These are phyloP conservation scores for Trametes versicolor DNA, from an alignment of 1,284 basidiomycete genomes.

Conservation along the genomic window DNA sequence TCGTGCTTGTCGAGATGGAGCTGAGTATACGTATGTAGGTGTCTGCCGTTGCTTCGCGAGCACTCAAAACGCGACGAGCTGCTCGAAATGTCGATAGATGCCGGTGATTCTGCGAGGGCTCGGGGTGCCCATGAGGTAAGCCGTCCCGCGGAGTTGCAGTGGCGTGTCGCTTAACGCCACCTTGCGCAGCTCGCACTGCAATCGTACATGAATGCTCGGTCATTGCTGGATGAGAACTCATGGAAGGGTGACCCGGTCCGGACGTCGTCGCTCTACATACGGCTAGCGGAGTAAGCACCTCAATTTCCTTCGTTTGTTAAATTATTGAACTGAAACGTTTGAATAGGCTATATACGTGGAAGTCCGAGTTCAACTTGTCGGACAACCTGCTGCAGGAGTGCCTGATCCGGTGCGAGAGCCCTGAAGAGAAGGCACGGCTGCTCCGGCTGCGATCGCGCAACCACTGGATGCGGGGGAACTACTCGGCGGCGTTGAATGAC, in stretches of 20 bases:
- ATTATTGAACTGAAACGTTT: conserved; percentile 3
- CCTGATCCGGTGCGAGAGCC: conserved; percentile 53
- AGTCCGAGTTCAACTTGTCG: conserved; percentile 64
- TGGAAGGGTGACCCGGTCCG: conserved; percentile 60
- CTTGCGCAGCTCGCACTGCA: conserved; percentile 63
- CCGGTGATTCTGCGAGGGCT: conserved; percentile 73
- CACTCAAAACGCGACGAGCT: conserved; percentile 69
- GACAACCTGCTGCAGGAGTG: conserved; percentile 64
- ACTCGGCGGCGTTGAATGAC: conserved; percentile 63
- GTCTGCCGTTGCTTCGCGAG: conserved; percentile 65
- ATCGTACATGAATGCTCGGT: conserved; percentile 65
- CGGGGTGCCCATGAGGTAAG: conserved; percentile 76
- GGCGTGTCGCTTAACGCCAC: not conserved
- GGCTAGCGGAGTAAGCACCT: conserved; percentile 65
- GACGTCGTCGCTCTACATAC: conserved; percentile 61
- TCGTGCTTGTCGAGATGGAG: not conserved
- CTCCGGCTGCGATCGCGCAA: conserved; percentile 70
- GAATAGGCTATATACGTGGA: conserved; percentile 67
- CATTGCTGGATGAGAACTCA: conserved; percentile 60
- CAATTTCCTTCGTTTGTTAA: not conserved
- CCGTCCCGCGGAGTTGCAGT: not conserved
- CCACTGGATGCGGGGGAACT: conserved; percentile 66
- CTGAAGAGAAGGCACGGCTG: conserved; percentile 64
- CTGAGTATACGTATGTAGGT: conserved; percentile 50
- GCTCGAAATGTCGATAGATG: conserved; percentile 67